A percentile compares a stretch with the other conserved stretches of the same genome.
phyloP scores from a whole-genome alignment of 805 yeast species.

The Cyberlindnera euphorbiae region DNA sequence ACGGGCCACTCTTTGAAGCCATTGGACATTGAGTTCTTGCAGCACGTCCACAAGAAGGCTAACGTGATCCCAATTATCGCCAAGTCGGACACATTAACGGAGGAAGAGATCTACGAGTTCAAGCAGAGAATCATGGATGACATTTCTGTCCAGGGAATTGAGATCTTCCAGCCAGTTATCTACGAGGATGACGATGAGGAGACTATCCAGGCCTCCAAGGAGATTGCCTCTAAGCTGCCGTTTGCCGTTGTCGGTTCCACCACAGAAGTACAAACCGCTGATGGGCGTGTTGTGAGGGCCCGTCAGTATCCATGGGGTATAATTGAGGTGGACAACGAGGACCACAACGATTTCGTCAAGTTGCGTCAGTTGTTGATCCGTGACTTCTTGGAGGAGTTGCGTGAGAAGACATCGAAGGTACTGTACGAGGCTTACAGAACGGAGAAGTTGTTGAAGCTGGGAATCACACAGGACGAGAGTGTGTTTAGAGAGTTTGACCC shows the following conservation, averaged over 20 bases:
- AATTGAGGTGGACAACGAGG: slow-evolving; percentile 91
- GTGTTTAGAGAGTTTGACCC: slow-evolving; percentile 98
- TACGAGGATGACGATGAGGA: slow-evolving; percentile 86
- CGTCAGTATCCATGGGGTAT: slow-evolving; percentile 97
- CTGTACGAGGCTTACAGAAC: slow-evolving; percentile 89
- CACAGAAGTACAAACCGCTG: slow-evolving; percentile 55
- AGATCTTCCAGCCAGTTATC: slow-evolving; percentile 69
- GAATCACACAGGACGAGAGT: slow-evolving; percentile 84
- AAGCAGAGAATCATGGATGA: slow-evolving; percentile 77
- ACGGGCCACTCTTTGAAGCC: slow-evolving; percentile 92
- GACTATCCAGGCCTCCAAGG: slow-evolving; percentile 57
- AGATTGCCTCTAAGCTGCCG: slow-evolving; percentile 70
- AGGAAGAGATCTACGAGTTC: slow-evolving; percentile 73
- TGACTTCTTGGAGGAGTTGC: slow-evolving; percentile 88
- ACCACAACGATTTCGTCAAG: slow-evolving; percentile 86
- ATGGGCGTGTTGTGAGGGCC: slow-evolving; percentile 83
- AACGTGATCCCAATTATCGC: slow-evolving; percentile 94
- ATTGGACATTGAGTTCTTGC: slow-evolving; percentile 84
- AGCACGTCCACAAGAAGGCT: slow-evolving; percentile 82
- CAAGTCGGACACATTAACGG: slow-evolving; percentile 88
- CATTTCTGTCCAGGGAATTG: slow-evolving; percentile 66
- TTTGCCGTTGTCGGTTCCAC: slow-evolving; percentile 95
- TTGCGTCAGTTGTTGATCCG: slow-evolving; percentile 85
- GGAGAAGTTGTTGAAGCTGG: slow-evolving; percentile 71
- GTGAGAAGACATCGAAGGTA: slow-evolving; percentile 71